Percentiles rank a stretch among this genome's conserved stretches.
Evolutionary conservation across 768 basidiomycete genomes (phyloP).

Genomic region (Clitopilus hobsonii): DNA sequence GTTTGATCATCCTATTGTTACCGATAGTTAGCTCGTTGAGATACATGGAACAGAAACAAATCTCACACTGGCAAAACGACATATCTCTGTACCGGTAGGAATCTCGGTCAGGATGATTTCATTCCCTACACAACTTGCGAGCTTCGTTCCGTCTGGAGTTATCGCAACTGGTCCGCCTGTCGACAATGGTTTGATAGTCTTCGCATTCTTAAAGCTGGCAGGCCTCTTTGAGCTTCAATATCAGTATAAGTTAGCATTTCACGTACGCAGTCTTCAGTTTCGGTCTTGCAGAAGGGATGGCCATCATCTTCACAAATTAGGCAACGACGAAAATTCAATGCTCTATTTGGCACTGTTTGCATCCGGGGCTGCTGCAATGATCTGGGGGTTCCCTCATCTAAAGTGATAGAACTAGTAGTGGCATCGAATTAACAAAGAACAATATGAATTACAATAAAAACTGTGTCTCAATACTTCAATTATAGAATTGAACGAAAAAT

Average conservation of each 20-base stretch:
- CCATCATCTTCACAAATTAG: conserved; percentile 20
- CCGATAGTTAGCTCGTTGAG: not conserved
- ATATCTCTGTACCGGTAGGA: conserved; percentile 67
- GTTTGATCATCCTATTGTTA: conserved; percentile 70
- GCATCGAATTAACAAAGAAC: too few relatives aligned
- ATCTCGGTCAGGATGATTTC: conserved; percentile 82
- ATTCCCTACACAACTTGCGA: conserved; percentile 86
- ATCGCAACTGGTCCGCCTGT: conserved; percentile 85
- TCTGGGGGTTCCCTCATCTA: not conserved
- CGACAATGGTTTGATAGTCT: conserved; percentile 75
- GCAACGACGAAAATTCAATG: conserved; percentile 12
- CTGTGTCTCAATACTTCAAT: too few relatives aligned
- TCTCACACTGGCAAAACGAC: conserved; percentile 81
- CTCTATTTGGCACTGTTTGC: conserved; percentile 13
- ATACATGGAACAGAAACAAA: conserved; percentile 1
- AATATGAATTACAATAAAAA: too few relatives aligned
- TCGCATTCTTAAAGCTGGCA: conserved; percentile 71
- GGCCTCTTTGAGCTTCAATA: not conserved
- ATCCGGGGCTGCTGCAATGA: not conserved
- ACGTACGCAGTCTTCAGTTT: conserved; percentile 63
- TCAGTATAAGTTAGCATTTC: conserved; percentile 2
- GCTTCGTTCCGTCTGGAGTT: conserved; percentile 69
- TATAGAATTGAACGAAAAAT: too few relatives aligned
- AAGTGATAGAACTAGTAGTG: too few relatives aligned
- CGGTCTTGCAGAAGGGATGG: conserved; percentile 28